phyloP scores from a whole-genome alignment of 2,329 filamentous ascomycete species.

The Neonectria magnoliae region DNA sequence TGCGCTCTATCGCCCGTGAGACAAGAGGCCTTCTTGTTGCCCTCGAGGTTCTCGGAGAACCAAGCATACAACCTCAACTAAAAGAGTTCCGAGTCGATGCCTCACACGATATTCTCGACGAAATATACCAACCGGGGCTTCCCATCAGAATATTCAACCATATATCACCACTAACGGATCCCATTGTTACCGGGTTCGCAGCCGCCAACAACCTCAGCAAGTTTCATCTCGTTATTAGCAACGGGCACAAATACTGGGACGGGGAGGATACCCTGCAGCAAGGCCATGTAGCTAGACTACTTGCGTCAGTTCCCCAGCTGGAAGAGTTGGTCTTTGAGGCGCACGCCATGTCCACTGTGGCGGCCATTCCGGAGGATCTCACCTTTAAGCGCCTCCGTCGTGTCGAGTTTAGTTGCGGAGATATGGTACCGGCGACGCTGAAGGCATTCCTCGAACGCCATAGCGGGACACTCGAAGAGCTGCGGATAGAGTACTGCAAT shows the following conservation, averaged over 20 bases:
- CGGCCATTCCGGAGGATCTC: background rate
- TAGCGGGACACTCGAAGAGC: background rate
- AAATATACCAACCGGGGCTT: background rate
- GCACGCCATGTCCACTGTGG: background rate
- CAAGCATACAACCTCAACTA: no score
- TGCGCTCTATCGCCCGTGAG: no score
- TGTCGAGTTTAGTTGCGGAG: background rate
- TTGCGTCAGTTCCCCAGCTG: background rate
- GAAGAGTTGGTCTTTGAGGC: background rate
- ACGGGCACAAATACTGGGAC: background rate
- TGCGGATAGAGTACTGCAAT: background rate
- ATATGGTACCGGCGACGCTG: background rate
- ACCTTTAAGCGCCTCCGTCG: background rate
- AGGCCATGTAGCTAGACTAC: background rate
- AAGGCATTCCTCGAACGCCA: background rate
- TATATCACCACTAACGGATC: background rate
- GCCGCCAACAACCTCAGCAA: background rate
- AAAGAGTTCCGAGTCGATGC: background rate
- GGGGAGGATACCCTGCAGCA: background rate
- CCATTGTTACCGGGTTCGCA: background rate
- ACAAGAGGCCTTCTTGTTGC: no score
- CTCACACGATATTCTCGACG: background rate
- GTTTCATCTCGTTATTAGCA: background rate
- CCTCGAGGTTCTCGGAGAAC: no score
- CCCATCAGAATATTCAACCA: background rate